A percentile compares a stretch with the other conserved stretches of the same genome.
These are phyloP conservation scores for Paecilomyces variotii DNA, from an alignment of 2,329 filamentous ascomycete genomes.

Conservation along the genomic window DNA sequence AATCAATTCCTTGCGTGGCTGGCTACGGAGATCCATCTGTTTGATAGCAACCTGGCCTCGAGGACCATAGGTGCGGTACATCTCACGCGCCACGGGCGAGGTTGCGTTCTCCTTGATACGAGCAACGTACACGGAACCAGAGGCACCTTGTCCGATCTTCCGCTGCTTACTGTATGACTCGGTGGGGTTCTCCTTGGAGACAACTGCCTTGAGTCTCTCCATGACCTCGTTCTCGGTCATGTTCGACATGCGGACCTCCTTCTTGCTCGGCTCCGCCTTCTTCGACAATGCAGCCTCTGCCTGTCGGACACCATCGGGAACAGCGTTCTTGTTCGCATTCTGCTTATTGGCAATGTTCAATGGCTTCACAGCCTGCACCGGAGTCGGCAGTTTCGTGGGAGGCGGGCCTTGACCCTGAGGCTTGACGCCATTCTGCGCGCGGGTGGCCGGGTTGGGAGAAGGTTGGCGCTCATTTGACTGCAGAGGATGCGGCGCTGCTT, in stretches of 20 bases:
- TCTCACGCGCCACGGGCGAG: conserved; percentile 69
- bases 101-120: conserved; percentile 82
- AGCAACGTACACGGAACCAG: conserved; percentile 94
- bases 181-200: conserved; percentile 90
- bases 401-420: conserved; percentile 36
- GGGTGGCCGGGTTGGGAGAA: conserved; percentile 32
- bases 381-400: conserved; percentile 53
- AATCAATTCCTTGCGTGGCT: conserved; percentile 94
- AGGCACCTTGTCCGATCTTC: conserved; percentile 98
- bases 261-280: conserved; percentile 67
- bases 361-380: conserved; percentile 58
- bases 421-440: conserved; percentile 37
- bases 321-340: conserved; percentile 33
- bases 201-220: conserved; percentile 86
- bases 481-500: conserved; percentile 26
- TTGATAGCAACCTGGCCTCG: conserved; percentile 95
- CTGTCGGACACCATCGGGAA: conserved; percentile 67
- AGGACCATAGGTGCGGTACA: conserved; percentile 70
- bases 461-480: conserved; percentile 24
- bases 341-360: conserved; percentile 69
- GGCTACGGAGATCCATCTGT: conserved; percentile 97
- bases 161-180: conserved; percentile 98
- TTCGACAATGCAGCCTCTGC: conserved; percentile 83
- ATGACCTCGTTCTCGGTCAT: conserved; percentile 98
- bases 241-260: conserved; percentile 95